phyloP scores from a whole-genome alignment of 2,329 filamentous ascomycete species.

The Apiospora malaysiana region DNA sequence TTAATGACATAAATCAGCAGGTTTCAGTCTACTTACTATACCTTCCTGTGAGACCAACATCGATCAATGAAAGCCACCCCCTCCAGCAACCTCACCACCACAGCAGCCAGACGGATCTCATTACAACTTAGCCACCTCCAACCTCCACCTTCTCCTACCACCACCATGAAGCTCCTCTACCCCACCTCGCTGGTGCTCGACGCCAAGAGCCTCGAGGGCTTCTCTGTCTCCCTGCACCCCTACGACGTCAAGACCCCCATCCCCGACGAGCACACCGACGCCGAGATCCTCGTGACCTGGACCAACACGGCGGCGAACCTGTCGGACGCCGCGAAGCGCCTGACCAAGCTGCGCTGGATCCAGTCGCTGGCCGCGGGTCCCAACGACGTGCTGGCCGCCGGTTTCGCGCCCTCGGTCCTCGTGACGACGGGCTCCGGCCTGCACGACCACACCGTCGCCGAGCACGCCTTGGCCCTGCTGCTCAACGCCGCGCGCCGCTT shows the following conservation, averaged over 20 bases:
- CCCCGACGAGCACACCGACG: slow-evolving; percentile 63
- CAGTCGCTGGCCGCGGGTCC: slow-evolving; percentile 70
- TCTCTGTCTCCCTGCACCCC: slow-evolving; percentile 60
- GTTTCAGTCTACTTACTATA: not conserved
- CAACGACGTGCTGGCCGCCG: slow-evolving; percentile 67
- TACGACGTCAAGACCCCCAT: slow-evolving; percentile 65
- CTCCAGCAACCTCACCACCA: not conserved
- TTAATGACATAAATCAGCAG: not conserved
- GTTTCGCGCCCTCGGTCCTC: slow-evolving; percentile 59
- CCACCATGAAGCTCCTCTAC: slow-evolving; percentile 68
- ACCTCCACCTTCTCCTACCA: not conserved
- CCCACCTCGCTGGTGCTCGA: slow-evolving; percentile 67
- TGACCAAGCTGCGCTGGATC: slow-evolving; percentile 67
- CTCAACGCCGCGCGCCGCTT: slow-evolving; percentile 62
- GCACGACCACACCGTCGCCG: slow-evolving; percentile 69
- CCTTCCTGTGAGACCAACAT: not conserved
- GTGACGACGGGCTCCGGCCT: slow-evolving; percentile 68
- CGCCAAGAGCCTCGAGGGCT: slow-evolving; percentile 60
- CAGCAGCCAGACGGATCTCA: not conserved
- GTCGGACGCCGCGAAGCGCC: slow-evolving; percentile 58
- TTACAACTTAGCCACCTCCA: not conserved
- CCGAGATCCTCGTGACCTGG: slow-evolving; percentile 68
- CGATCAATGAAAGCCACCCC: not conserved
- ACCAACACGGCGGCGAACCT: slow-evolving; percentile 64
- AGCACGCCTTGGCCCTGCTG: slow-evolving; percentile 66